A percentile compares a stretch with the other conserved stretches of the same genome.
Conservation (phyloP, 2,329 filamentous ascomycete species). For the Diplodia mutila region DNA sequence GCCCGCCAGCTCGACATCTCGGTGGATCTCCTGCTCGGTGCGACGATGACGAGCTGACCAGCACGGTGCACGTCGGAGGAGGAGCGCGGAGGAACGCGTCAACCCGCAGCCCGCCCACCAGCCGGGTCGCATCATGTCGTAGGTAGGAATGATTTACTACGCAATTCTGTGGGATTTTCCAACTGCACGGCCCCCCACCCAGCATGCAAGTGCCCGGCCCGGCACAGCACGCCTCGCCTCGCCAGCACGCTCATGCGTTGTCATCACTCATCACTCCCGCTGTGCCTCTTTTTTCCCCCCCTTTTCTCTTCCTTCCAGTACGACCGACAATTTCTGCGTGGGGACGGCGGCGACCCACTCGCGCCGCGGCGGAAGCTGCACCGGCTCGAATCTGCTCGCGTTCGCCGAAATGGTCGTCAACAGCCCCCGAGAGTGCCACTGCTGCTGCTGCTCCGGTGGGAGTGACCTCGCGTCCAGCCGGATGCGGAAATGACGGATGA, state of each 20-base stretch:
- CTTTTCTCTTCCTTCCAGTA: neutral
- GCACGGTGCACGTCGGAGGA: neutral
- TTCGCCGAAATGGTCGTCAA: neutral
- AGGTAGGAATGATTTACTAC: neutral
- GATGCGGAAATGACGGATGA: conserved; percentile 4
- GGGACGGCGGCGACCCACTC: conserved; percentile 7
- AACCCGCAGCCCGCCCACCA: neutral
- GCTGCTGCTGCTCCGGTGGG: neutral
- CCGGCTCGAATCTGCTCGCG: neutral
- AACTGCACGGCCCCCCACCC: neutral
- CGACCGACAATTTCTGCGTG: neutral
- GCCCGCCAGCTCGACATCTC: neutral
- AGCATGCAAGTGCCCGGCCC: too few relatives aligned
- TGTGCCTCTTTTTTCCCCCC: neutral
- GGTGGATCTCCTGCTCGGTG: neutral
- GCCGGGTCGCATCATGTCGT: neutral
- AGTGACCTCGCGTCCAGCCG: neutral
- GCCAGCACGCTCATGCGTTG: neutral
- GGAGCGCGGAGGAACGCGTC: neutral
- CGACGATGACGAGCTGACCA: too few relatives aligned
- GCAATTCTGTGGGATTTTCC: neutral
- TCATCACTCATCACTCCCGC: neutral
- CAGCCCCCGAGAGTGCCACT: neutral
- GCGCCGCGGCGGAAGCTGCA: neutral
- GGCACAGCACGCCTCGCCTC: neutral